Conservation (phyloP, 78 protist species). For the Cavenderia fasciculata region DNA sequence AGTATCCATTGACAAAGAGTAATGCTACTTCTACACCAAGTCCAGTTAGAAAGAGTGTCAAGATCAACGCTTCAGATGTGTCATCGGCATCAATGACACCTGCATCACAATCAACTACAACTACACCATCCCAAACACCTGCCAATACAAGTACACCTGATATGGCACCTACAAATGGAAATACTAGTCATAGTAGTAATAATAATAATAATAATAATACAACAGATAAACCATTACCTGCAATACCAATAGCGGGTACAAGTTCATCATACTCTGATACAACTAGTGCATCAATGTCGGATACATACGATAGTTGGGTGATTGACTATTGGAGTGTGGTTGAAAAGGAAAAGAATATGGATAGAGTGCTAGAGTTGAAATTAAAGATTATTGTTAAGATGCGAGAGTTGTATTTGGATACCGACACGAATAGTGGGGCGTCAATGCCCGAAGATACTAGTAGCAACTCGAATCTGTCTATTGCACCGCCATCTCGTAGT, state of each 20-base stretch:
- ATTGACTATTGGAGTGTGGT: constrained; percentile 32
- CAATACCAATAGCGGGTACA: no score
- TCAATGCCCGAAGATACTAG: neutral
- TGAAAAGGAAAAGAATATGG: neutral
- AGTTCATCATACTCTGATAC: neutral
- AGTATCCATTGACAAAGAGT: neutral
- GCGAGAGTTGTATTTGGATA: constrained; percentile 44
- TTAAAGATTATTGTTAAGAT: constrained; percentile 42
- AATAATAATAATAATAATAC: no score
- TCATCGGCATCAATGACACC: neutral
- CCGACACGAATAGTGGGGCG: constrained; percentile 27
- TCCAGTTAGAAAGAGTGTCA: neutral
- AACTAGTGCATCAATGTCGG: neutral
- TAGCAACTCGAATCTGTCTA: neutral
- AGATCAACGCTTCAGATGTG: no score
- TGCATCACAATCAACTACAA: neutral
- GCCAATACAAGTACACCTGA: neutral
- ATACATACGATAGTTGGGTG: constrained; percentile 4
- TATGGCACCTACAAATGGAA: neutral
- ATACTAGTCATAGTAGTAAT: neutral
- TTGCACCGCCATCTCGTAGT: neutral
- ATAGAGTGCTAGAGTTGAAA: neutral
- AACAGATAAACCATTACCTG: no score
- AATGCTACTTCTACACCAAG: neutral
- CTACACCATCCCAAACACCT: neutral